These are phyloP conservation scores for Acanthochlamys bracteata DNA, from an alignment of 106 monocot species.

Conservation along the genomic window DNA sequence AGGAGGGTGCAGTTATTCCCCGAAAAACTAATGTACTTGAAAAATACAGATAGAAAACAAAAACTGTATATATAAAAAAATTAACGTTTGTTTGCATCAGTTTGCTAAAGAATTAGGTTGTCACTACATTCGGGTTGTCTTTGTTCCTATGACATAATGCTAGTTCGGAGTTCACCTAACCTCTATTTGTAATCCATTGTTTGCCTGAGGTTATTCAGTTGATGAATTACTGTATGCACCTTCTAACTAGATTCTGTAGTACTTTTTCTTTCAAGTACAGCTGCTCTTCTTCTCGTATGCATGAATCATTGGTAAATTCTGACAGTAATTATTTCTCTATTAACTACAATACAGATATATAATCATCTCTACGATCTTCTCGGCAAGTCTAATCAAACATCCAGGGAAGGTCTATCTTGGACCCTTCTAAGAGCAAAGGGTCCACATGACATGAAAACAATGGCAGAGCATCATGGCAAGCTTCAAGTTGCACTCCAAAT, in stretches of 20 bases:
- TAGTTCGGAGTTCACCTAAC: too few relatives aligned
- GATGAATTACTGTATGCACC: background rate
- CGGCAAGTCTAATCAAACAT: constrained; percentile 38
- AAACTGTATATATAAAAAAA: too few relatives aligned
- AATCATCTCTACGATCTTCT: constrained; percentile 33
- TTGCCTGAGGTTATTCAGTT: background rate
- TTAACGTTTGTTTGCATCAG: too few relatives aligned
- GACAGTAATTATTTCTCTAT: background rate
- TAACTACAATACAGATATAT: constrained; percentile 45
- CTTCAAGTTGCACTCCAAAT: constrained; percentile 52
- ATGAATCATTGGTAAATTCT: background rate
- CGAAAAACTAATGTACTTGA: too few relatives aligned
- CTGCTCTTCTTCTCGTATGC: background rate
- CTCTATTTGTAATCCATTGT: background rate
- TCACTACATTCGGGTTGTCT: too few relatives aligned
- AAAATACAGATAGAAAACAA: too few relatives aligned
- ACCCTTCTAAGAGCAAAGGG: constrained; percentile 35
- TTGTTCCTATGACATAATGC: too few relatives aligned
- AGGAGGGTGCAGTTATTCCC: too few relatives aligned
- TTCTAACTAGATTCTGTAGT: too few relatives aligned
- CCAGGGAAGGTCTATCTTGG: constrained; percentile 47
- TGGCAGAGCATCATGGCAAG: constrained; percentile 44
- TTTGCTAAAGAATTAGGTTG: too few relatives aligned
- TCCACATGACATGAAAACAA: constrained; percentile 19
- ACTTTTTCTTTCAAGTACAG: background rate